A percentile compares a stretch with the other conserved stretches of the same genome.
Conservation (phyloP, 768 basidiomycete genomes). For the Agrocybe chaxingu region DNA sequence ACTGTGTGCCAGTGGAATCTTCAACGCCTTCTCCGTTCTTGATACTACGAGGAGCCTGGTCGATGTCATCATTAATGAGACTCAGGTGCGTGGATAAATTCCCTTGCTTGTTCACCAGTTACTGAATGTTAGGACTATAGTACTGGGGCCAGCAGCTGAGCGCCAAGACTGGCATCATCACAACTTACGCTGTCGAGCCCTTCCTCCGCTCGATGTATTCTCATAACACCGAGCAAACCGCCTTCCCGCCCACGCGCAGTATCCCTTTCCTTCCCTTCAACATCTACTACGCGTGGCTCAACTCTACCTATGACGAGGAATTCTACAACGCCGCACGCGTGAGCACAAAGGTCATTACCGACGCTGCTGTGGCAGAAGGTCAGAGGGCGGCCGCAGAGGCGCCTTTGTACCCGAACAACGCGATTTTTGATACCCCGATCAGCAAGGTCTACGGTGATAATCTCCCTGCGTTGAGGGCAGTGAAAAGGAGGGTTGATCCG, state of each 20-base stretch:
- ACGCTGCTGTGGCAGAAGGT: conserved; percentile 29
- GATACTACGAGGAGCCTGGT: conserved; percentile 32
- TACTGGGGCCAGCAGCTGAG: conserved; percentile 37
- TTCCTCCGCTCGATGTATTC: conserved; percentile 38
- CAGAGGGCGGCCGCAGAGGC: conserved; percentile 30
- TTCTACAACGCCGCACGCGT: conserved; percentile 36
- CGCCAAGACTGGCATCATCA: conserved; percentile 21
- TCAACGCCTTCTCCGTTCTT: conserved; percentile 40
- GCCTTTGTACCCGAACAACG: conserved; percentile 47
- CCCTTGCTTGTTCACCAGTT: neutral
- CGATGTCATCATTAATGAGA: conserved; percentile 40
- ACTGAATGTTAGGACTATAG: conserved; percentile 18
- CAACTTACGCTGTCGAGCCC: conserved; percentile 49
- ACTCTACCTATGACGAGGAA: conserved; percentile 14
- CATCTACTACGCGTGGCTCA: conserved; percentile 24
- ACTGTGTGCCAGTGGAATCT: conserved; percentile 21
- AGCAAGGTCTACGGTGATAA: conserved; percentile 51
- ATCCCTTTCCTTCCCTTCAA: conserved; percentile 24
- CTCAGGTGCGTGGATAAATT: conserved; percentile 25
- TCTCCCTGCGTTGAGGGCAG: conserved; percentile 31
- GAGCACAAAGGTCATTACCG: conserved; percentile 32
- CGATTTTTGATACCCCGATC: conserved; percentile 48
- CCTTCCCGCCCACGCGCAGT: conserved; percentile 39
- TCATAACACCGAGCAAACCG: conserved; percentile 33
- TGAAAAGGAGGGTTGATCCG: conserved; percentile 52